Evolutionary conservation across 2,329 filamentous ascomycete genomes (phyloP), one percentile per base, ranked within the genome.

Genomic region (Verticillium alfalfae): DNA sequence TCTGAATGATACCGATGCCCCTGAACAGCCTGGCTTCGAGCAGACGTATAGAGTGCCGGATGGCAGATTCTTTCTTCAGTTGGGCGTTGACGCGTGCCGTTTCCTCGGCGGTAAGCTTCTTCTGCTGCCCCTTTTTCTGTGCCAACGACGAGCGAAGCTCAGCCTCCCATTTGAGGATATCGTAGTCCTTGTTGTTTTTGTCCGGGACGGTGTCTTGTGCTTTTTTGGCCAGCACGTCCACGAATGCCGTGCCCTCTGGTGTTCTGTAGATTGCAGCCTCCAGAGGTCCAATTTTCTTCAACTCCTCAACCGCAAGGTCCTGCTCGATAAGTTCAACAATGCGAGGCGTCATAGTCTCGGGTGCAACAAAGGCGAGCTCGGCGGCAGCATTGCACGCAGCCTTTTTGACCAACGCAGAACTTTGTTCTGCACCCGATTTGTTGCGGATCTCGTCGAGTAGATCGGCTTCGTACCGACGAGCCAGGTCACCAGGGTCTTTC

Each of bases 161-260:
- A 72, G 94, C 90, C 75, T 99, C 95, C 95, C 96, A 99, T 75
- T 97, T 97, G 49, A 97, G 76, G 1, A 92, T 96, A 68, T 99
- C 92, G 69, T 97, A 97, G 72, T 98, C 95, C 73, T 96, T 97
- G 57, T 87, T 89, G 69, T 92, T 97, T 77, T 97, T 98, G 76
- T 93, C 89, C 3, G 92, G 87, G 2, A 89, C 78, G 41, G 82
- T 79, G 64, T 85, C 85, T 62, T 87, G 86, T 1, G 87, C 80
- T 72, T 96, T 96, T 71, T 92, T 93, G 38, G 90, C 91, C 6
- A 99, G 82, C 0, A 98, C 91, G 75, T 99, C 95, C 22, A 99
- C 83, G 68, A 96, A 98, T 15, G 88, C 84, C 1, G 89, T 93
- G 1, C 93, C 94, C 72, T 96, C 92, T 1, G 93, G 90, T 0